These are phyloP conservation scores for Dujonia santamariae DNA, from an alignment of 1,139 yeast species.

Conservation along the genomic window DNA sequence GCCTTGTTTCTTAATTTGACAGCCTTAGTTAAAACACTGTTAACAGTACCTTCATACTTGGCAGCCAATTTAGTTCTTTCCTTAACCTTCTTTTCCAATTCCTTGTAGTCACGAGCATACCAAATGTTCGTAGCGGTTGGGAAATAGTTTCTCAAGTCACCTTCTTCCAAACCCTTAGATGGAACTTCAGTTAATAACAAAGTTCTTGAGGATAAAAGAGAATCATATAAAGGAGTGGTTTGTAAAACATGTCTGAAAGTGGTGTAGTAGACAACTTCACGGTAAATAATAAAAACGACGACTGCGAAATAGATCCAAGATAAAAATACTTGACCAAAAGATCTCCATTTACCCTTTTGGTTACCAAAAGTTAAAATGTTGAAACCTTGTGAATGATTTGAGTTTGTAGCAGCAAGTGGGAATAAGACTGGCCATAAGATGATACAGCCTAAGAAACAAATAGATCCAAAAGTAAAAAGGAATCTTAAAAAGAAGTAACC, in stretches of 20 bases:
- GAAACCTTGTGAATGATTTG: constrained; percentile 53
- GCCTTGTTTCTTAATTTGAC: constrained; percentile 53
- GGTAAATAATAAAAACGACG: constrained; percentile 59
- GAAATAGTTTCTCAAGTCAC: constrained; percentile 51
- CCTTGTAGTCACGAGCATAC: constrained; percentile 59
- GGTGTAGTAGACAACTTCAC: constrained; percentile 66
- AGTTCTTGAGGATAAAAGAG: constrained; percentile 63
- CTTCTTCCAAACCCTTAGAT: constrained; percentile 45
- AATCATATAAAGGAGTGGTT: constrained; percentile 70
- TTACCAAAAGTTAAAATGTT: constrained; percentile 62
- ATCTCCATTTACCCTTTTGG: constrained; percentile 57
- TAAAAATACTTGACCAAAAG: constrained; percentile 68
- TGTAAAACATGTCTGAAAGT: constrained; percentile 66
- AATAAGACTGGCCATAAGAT: constrained; percentile 74
- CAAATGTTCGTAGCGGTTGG: constrained; percentile 61
- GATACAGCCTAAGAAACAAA: constrained; percentile 63
- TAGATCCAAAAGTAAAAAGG: constrained; percentile 56
- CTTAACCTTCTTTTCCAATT: constrained; percentile 49
- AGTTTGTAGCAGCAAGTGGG: constrained; percentile 86
- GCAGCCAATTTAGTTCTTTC: constrained; percentile 53
- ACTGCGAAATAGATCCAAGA: constrained; percentile 67
- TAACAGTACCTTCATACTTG: constrained; percentile 60
- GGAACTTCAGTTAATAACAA: constrained; percentile 65
- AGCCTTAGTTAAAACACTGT: constrained; percentile 53
- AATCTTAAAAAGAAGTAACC: constrained; percentile 85